Base-by-base conservation (phyloP, 305 asterid species). In the Nicotiana rustica region DNA sequence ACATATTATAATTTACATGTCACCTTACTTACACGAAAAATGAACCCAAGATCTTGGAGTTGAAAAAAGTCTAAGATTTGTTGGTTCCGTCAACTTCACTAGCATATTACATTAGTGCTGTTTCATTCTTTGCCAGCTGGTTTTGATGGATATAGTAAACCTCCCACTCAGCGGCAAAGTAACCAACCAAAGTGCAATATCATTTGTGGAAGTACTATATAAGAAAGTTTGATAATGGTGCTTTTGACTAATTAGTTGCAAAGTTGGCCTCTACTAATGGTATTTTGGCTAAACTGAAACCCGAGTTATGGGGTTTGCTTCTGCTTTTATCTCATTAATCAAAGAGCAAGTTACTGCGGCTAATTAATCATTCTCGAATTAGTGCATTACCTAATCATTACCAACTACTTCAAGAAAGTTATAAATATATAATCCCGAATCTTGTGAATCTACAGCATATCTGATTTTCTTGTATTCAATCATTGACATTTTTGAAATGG, bases 331-430 rank as follows among this genome's bases (percentile, higher is more conserved):
- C 49, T 10, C 47, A 56, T n/a, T 62, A 38, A 60, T 13, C 49
- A 12, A 31, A 8, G 55, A n/a, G 17, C 29, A 52, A 36, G 82
- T 78, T 78, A 38, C 62, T 60, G 82, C 56, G 73, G 73, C 44
- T 79, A 38, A 38, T 79, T 86, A 82, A 86, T 86, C 77, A 86
- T 84, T 79, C 7, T 21, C 60, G 36, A 84, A 86, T 86, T 86
- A 86, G 89, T 86, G 89, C 82, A 49, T 21, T 79, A 70, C 83
- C 82, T 73, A 82, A 84, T 86, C 87, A 84, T 84, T 82, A 82
- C 87, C 85, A 78, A 86, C 89, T 73, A 73, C 64, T 79, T 6
- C 79, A 6, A 29, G 31, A 29, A 73, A 73, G 25, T 13, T 73
- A 25, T 6, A 73, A 13, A 29, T 12, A 21, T 47, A 6, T 21